These are phyloP conservation scores for Globisporangium cylindrosporum DNA, from an alignment of 352 stramenopile species.

Conservation along the genomic window DNA sequence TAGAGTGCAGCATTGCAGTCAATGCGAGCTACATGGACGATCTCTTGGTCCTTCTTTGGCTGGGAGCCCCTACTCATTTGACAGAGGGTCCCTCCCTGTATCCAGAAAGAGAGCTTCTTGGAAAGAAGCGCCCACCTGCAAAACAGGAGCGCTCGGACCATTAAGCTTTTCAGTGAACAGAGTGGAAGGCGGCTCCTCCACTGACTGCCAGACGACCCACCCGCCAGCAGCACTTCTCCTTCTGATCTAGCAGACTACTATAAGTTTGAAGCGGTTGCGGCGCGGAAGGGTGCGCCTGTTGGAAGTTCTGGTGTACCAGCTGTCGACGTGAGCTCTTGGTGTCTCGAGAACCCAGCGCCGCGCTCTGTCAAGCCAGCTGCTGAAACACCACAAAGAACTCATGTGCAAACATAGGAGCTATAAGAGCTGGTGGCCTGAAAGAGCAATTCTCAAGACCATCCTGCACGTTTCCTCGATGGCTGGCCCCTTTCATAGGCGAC, in stretches of 20 bases:
- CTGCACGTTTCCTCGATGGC: too few relatives aligned
- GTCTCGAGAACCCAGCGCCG: not conserved
- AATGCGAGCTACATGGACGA: not conserved
- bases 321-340: not conserved
- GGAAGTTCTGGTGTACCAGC: not conserved
- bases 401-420: too few relatives aligned
- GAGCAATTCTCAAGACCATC: not conserved
- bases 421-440: too few relatives aligned
- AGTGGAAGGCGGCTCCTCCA: not conserved
- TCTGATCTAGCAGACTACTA: not conserved
- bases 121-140: not conserved
- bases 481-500: too few relatives aligned
- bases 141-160: not conserved
- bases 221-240: not conserved
- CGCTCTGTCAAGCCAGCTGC: not conserved
- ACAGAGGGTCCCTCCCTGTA: not conserved
- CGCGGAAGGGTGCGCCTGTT: not conserved
- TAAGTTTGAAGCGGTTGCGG: not conserved
- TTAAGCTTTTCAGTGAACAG: too few relatives aligned
- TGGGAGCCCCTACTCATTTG: too few relatives aligned
- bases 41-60: too few relatives aligned
- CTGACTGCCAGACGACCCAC: not conserved
- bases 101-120: slow-evolving; percentile 1
- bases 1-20: not conserved
- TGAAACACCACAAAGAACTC: not conserved